A percentile compares a stretch with the other conserved stretches of the same genome.
Evolutionary conservation across 441 rosid species (phyloP).

Genomic region (Adansonia gregorii): DNA sequence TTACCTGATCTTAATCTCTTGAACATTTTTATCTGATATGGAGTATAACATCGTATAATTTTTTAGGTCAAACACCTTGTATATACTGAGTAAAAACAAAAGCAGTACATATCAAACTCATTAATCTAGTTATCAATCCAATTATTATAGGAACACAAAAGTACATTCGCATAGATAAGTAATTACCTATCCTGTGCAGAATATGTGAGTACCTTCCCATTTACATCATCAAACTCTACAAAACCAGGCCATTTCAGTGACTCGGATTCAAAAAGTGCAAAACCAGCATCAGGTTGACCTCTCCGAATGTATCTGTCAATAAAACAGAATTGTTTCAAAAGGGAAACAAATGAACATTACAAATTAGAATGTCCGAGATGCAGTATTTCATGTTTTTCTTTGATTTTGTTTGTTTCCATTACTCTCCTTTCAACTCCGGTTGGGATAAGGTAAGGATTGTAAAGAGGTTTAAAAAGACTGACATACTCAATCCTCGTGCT

Average conservation of each 20-base stretch:
- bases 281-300: conserved; percentile 77
- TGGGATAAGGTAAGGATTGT: neutral
- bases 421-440: neutral
- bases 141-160: conserved; percentile 25
- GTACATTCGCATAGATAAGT: neutral
- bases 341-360: neutral
- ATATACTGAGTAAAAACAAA: conserved; percentile 45
- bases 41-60: conserved; percentile 69
- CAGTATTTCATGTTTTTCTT: conserved; percentile 7
- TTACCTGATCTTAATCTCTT: conserved; percentile 70
- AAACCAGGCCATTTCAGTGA: conserved; percentile 82
- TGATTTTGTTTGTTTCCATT: neutral
- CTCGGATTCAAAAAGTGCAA: conserved; percentile 74
- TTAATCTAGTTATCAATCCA: conserved; percentile 3
- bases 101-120: conserved; percentile 1
- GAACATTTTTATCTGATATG: conserved; percentile 63
- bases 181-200: conserved; percentile 73
- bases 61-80: conserved; percentile 78
- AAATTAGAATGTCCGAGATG: neutral
- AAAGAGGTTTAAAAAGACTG: neutral
- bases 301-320: conserved; percentile 57
- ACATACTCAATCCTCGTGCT: conserved; percentile 57
- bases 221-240: conserved; percentile 84
- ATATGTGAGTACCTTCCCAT: conserved; percentile 75
- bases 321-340: conserved; percentile 21